phyloP scores from a whole-genome alignment of 1,139 yeast genomes.

The Debaryomycetaceae sp. region DNA sequence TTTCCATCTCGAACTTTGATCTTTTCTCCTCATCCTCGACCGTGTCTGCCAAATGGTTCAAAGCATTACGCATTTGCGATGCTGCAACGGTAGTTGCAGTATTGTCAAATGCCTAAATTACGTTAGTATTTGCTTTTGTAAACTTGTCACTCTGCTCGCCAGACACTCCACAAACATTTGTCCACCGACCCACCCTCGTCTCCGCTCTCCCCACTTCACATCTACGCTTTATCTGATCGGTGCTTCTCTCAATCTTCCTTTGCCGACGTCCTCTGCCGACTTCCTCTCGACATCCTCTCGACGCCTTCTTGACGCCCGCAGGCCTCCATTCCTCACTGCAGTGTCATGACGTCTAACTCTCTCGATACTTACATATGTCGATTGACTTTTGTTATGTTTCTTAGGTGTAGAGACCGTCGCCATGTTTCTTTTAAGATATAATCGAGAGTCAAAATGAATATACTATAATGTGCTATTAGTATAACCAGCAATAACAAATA shows the following conservation, averaged over 20 bases:
- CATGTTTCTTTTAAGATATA: background rate
- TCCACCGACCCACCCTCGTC: too few relatives aligned
- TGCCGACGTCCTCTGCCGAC: background rate
- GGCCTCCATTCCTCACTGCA: background rate
- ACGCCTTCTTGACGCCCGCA: background rate
- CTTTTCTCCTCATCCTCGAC: slow-evolving; percentile 58
- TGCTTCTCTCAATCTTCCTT: background rate
- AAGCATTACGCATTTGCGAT: slow-evolving; percentile 94
- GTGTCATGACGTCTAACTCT: background rate
- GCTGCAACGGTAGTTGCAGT: slow-evolving; percentile 96
- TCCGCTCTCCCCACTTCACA: background rate
- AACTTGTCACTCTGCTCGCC: background rate
- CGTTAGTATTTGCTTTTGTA: slow-evolving; percentile 5
- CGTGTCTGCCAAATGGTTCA: slow-evolving; percentile 84
- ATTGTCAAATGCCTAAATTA: slow-evolving; percentile 78
- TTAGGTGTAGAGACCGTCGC: slow-evolving; percentile 21
- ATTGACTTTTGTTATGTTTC: slow-evolving; percentile 74
- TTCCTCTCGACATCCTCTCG: background rate
- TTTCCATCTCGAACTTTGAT: slow-evolving; percentile 75
- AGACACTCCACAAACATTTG: too few relatives aligned
- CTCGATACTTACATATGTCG: slow-evolving; percentile 50
- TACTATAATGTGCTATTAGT: too few relatives aligned
- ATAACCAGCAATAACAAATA: too few relatives aligned
- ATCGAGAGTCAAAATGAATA: background rate
- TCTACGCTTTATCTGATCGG: background rate